These are phyloP conservation scores for Cystofilobasidium macerans DNA, from an alignment of 768 basidiomycete genomes.

Conservation along the genomic window DNA sequence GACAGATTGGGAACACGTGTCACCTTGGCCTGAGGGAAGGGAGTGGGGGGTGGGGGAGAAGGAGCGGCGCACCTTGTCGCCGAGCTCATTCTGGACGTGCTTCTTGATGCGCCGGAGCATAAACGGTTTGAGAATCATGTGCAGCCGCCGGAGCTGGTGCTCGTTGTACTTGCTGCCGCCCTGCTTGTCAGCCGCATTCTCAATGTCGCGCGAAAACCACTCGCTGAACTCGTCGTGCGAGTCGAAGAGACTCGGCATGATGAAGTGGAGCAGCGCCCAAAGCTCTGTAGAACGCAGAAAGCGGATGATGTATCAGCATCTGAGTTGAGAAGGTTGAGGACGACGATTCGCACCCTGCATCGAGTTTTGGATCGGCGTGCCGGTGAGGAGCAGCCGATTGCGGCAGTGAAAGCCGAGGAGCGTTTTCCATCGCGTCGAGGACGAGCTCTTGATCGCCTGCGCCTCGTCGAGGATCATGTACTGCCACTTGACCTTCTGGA, in stretches of 20 bases:
- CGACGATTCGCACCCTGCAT: constrained; percentile 67
- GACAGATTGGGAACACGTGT: too few species aligned
- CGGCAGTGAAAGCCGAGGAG: constrained; percentile 89
- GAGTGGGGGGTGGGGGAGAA: too few species aligned
- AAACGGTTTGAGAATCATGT: constrained; percentile 98
- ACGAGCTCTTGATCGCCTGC: constrained; percentile 97
- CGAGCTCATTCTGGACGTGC: constrained; percentile 98
- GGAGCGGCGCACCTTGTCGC: constrained; percentile 65
- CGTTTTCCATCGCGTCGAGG: constrained; percentile 93
- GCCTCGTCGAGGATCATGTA: constrained; percentile 99
- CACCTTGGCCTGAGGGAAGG: too few species aligned
- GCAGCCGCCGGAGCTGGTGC: constrained; percentile 82
- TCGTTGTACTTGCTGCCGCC: constrained; percentile 85
- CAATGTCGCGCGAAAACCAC: constrained; percentile 99
- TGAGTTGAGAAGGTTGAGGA: too few species aligned
- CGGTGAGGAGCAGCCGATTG: constrained; percentile 85
- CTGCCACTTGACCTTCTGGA: constrained; percentile 96
- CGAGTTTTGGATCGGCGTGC: constrained; percentile 97
- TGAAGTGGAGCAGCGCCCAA: constrained; percentile 97
- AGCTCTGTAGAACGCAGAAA: constrained; percentile 51
- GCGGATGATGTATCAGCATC: background rate
- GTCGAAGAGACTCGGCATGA: constrained; percentile 98
- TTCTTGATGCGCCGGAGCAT: constrained; percentile 95
- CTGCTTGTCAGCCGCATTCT: constrained; percentile 65
- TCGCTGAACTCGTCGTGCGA: constrained; percentile 99